A percentile compares a stretch with the other conserved stretches of the same genome.
phyloP scores from a whole-genome alignment of 306 rosid genomes.

The Calophaca sinica region DNA sequence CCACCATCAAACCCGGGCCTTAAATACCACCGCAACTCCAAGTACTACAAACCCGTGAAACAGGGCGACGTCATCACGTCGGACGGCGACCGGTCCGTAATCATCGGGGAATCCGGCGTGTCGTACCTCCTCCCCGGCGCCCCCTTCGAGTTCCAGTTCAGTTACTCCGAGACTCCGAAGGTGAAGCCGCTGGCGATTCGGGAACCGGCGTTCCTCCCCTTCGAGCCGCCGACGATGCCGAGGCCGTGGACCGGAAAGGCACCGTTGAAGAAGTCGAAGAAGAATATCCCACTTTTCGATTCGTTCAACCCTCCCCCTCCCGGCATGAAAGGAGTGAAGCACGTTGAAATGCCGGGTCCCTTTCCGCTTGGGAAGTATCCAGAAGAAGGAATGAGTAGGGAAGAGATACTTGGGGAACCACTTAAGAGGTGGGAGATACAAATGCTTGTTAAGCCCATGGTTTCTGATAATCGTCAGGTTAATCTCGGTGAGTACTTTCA shows the following conservation, averaged over 20 bases:
- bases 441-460: slow-evolving; percentile 69
- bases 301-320: slow-evolving; percentile 68
- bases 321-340: slow-evolving; percentile 63
- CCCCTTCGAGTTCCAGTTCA: slow-evolving; percentile 91
- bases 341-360: slow-evolving; percentile 73
- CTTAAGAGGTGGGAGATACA: slow-evolving; percentile 78
- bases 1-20: slow-evolving; percentile 60
- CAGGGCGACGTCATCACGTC: slow-evolving; percentile 60
- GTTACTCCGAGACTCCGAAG: slow-evolving; percentile 93
- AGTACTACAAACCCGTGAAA: slow-evolving; percentile 75
- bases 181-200: slow-evolving; percentile 87
- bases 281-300: slow-evolving; percentile 76
- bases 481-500: slow-evolving; percentile 73
- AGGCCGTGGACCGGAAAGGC: slow-evolving; percentile 98
- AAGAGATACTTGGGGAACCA: slow-evolving; percentile 88
- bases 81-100: slow-evolving; percentile 75
- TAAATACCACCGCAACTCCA: slow-evolving; percentile 71
- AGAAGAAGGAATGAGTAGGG: slow-evolving; percentile 60
- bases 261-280: slow-evolving; percentile 80
- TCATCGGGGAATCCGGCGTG: slow-evolving; percentile 84
- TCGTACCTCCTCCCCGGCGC: slow-evolving; percentile 92
- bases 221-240: slow-evolving; percentile 89
- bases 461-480: slow-evolving; percentile 81
- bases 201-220: slow-evolving; percentile 91
- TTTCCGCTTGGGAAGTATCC: slow-evolving; percentile 64